A percentile compares a stretch with the other conserved stretches of the same genome.
Evolutionary conservation across 1,139 yeast species (phyloP).

Genomic region (Magnusiomyces fungicola): DNA sequence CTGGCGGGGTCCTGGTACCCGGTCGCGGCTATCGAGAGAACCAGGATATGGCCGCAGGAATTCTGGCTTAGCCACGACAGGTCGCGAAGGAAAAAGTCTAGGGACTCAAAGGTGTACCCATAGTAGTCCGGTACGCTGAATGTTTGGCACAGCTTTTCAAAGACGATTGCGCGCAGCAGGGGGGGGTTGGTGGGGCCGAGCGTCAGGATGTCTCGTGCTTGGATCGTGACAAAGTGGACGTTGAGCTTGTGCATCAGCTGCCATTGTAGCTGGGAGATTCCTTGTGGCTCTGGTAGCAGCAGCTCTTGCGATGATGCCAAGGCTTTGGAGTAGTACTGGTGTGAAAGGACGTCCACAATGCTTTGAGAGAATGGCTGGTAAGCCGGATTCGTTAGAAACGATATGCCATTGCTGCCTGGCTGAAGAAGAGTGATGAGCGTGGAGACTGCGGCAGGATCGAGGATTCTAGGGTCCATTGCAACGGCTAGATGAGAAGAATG

Average conservation of each 20-base stretch:
- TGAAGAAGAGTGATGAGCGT: constrained; percentile 1
- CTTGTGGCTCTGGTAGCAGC: too few species aligned
- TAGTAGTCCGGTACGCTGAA: constrained; percentile 14
- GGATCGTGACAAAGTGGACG: constrained; percentile 1
- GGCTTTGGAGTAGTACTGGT: too few species aligned
- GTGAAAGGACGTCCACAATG: too few species aligned
- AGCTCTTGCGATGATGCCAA: too few species aligned
- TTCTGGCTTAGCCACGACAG: constrained; percentile 12
- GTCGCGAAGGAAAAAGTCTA: constrained; percentile 10
- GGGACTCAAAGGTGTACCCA: constrained; percentile 10
- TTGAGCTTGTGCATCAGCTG: too few species aligned
- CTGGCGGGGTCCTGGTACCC: too few species aligned
- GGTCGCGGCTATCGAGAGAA: too few species aligned
- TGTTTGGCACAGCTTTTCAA: constrained; percentile 6
- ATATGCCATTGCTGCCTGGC: constrained; percentile 8
- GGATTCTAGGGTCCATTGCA: too few species aligned
- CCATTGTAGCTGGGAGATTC: too few species aligned
- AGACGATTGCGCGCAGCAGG: constrained; percentile 4
- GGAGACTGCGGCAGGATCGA: background rate
- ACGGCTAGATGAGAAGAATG: too few species aligned
- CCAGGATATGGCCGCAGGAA: too few species aligned
- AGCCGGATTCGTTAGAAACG: background rate
- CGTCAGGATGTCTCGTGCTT: background rate
- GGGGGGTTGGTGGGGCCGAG: constrained; percentile 1
- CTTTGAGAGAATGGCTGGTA: constrained; percentile 3